A percentile compares a stretch with the other conserved stretches of the same genome.
These are phyloP conservation scores for Phytophthora nicotianae DNA, from an alignment of 352 stramenopile species.

Conservation along the genomic window DNA sequence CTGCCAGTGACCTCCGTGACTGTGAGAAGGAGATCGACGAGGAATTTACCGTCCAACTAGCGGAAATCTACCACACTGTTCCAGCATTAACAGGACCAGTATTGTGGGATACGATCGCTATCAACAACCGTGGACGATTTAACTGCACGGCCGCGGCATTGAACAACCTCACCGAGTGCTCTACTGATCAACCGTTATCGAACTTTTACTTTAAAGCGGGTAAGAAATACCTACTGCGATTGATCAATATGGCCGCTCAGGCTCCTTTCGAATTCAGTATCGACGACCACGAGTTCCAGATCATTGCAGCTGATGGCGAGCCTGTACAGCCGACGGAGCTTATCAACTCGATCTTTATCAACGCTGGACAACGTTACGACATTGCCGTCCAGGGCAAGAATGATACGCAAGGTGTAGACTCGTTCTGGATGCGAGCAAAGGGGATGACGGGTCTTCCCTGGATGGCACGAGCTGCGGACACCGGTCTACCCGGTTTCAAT, in stretches of 20 bases:
- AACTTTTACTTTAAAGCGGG: conserved; percentile 25
- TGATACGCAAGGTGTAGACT: conserved; percentile 8
- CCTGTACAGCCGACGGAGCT: conserved; percentile 21
- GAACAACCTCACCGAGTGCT: conserved; percentile 19
- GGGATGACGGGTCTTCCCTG: not conserved
- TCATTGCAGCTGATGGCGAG: conserved; percentile 37
- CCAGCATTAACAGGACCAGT: conserved; percentile 9
- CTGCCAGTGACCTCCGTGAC: conserved; percentile 7
- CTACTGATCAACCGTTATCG: conserved; percentile 19
- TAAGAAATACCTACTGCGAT: conserved; percentile 30
- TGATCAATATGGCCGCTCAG: conserved; percentile 39
- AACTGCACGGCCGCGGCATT: conserved; percentile 28
- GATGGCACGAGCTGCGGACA: conserved; percentile 14
- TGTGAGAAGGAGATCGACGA: conserved; percentile 29
- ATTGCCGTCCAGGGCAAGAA: conserved; percentile 35
- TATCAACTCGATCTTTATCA: conserved; percentile 37
- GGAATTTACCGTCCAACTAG: conserved; percentile 32
- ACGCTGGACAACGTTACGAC: conserved; percentile 40
- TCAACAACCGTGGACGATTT: conserved; percentile 44
- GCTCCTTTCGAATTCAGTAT: conserved; percentile 42
- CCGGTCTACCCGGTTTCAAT: not conserved
- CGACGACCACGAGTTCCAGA: conserved; percentile 40
- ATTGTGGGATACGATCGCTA: conserved; percentile 34
- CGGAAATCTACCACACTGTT: conserved; percentile 33
- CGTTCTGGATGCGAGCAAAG: conserved; percentile 41